These are phyloP conservation scores for Suillus subalutaceus DNA, from an alignment of 768 basidiomycete genomes.

Conservation along the genomic window DNA sequence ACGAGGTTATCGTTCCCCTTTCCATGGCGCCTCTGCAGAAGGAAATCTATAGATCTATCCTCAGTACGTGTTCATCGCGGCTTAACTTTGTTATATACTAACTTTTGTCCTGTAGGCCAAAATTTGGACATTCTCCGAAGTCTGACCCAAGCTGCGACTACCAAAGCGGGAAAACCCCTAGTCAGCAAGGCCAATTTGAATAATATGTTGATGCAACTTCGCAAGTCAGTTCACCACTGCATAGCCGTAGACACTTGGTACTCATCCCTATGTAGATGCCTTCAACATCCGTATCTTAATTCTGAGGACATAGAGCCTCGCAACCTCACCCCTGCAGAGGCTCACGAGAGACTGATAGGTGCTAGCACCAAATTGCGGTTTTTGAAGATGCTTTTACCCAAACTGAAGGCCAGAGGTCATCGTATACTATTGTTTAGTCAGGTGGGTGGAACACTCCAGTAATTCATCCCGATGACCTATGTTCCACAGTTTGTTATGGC, in stretches of 20 bases:
- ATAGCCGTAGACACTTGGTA: slow-evolving; percentile 2
- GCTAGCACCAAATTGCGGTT: slow-evolving; percentile 86
- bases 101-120: slow-evolving; percentile 49
- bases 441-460: slow-evolving; percentile 43
- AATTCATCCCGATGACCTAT: background rate
- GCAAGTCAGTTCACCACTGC: slow-evolving; percentile 59
- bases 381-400: slow-evolving; percentile 76
- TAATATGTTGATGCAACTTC: slow-evolving; percentile 85
- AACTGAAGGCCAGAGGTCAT: slow-evolving; percentile 83
- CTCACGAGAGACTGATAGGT: slow-evolving; percentile 79
- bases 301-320: slow-evolving; percentile 78
- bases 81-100: slow-evolving; percentile 12
- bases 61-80: slow-evolving; percentile 53
- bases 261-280: slow-evolving; percentile 53
- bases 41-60: slow-evolving; percentile 83
- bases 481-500: slow-evolving; percentile 78
- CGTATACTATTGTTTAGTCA: slow-evolving; percentile 92
- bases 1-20: slow-evolving; percentile 90
- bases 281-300: slow-evolving; percentile 92
- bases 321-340: slow-evolving; percentile 55
- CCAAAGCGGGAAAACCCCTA: slow-evolving; percentile 30
- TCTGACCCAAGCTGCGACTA: slow-evolving; percentile 50
- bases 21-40: slow-evolving; percentile 87
- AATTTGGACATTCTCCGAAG: slow-evolving; percentile 69
- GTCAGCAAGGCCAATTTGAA: slow-evolving; percentile 62